A percentile compares a stretch with the other conserved stretches of the same genome.
phyloP scores from a whole-genome alignment of 768 basidiomycete genomes.

The Macrolepiota fuliginosa region DNA sequence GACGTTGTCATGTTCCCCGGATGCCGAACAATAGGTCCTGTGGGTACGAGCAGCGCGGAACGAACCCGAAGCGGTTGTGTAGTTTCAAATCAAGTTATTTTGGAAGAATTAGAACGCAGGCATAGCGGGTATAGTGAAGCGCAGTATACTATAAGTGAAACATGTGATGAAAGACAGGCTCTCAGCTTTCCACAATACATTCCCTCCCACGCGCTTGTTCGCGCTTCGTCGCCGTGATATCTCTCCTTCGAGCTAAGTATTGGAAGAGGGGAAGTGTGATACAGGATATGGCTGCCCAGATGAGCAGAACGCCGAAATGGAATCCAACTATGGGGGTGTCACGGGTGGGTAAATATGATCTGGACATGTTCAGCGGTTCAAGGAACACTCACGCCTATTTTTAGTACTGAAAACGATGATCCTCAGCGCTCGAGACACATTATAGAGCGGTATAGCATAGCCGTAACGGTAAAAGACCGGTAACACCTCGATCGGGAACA shows the following conservation, averaged over 20 bases:
- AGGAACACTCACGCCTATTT: slow-evolving; percentile 41
- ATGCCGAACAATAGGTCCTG: too few species aligned
- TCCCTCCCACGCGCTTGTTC: background rate
- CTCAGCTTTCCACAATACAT: background rate
- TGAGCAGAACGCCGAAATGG: slow-evolving; percentile 59
- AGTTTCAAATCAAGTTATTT: background rate
- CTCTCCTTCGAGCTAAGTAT: slow-evolving; percentile 30
- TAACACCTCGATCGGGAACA: slow-evolving; percentile 51
- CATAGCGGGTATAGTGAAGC: background rate
- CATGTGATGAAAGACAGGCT: slow-evolving; percentile 14
- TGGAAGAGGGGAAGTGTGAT: slow-evolving; percentile 51
- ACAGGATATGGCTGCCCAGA: slow-evolving; percentile 54
- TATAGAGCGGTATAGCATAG: slow-evolving; percentile 63
- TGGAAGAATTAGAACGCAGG: background rate
- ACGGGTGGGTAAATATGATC: too few species aligned
- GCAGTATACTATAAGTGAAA: background rate
- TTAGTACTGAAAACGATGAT: slow-evolving; percentile 58
- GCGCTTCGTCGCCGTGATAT: slow-evolving; percentile 8
- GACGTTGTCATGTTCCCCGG: too few species aligned
- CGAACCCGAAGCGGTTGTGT: background rate
- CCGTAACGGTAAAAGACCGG: slow-evolving; percentile 58
- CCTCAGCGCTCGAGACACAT: slow-evolving; percentile 52
- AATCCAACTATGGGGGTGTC: slow-evolving; percentile 43
- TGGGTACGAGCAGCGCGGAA: background rate
- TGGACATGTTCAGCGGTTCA: too few species aligned